These are phyloP conservation scores for Solanum phureja DNA, from an alignment of 257 asterid genomes.

Conservation along the genomic window DNA sequence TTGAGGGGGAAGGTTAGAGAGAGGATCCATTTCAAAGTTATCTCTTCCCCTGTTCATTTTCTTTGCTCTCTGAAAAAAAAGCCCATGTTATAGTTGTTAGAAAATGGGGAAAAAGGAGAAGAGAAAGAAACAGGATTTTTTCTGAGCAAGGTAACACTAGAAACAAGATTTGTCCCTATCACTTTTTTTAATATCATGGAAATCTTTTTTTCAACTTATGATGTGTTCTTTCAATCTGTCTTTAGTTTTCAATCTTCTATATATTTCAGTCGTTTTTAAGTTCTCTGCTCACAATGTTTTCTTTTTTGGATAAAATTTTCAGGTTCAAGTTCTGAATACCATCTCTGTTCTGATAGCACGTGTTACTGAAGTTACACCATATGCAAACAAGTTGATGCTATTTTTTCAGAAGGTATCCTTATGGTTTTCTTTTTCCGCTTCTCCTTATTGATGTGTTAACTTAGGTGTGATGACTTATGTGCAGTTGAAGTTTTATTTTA, in stretches of 20 bases:
- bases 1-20: neutral
- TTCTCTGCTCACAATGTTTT: conserved; percentile 1
- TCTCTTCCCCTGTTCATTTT: neutral
- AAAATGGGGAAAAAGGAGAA: neutral
- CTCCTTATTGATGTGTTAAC: neutral
- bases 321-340: conserved; percentile 95
- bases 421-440: neutral
- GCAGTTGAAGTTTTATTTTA: neutral
- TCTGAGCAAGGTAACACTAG: neutral
- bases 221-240: neutral
- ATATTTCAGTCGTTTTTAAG: neutral
- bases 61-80: neutral
- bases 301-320: conserved; percentile 15
- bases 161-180: neutral
- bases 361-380: conserved; percentile 58
- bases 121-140: neutral
- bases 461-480: neutral
- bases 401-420: conserved; percentile 77
- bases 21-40: neutral
- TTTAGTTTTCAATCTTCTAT: neutral
- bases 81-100: neutral
- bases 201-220: neutral
- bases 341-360: conserved; percentile 76
- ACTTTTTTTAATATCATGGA: neutral
- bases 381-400: conserved; percentile 69